Conservation (phyloP, 495 filamentous ascomycete genomes). For the Neurospora terricola region DNA sequence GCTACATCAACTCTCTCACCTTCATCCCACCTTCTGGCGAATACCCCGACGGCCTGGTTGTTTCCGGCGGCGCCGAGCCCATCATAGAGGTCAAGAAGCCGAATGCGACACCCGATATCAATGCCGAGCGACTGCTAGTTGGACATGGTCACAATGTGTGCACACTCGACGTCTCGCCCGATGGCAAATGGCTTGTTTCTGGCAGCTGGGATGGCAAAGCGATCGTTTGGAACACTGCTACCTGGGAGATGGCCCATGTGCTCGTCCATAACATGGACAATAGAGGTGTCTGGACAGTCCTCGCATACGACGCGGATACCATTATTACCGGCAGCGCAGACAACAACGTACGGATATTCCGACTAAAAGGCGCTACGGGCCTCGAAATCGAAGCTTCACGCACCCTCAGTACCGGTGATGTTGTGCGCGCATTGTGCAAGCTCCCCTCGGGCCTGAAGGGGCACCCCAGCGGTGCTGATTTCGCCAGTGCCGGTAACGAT, state of each 20-base stretch:
- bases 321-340: slow-evolving; percentile 92
- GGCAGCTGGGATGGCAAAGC: slow-evolving; percentile 92
- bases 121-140: slow-evolving; percentile 75
- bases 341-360: slow-evolving; percentile 74
- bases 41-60: slow-evolving; percentile 69
- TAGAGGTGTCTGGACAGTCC: slow-evolving; percentile 75
- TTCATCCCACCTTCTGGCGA: slow-evolving; percentile 60
- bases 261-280: slow-evolving; percentile 67
- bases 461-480: slow-evolving; percentile 71
- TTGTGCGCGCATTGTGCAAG: slow-evolving; percentile 78
- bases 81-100: slow-evolving; percentile 85
- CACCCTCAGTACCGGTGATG: slow-evolving; percentile 66
- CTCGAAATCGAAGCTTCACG: slow-evolving; percentile 67
- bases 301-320: slow-evolving; percentile 69
- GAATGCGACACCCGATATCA: slow-evolving; percentile 47
- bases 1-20: slow-evolving; percentile 77
- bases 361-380: slow-evolving; percentile 48
- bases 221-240: slow-evolving; percentile 63
- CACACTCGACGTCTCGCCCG: slow-evolving; percentile 64
- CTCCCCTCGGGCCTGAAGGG: slow-evolving; percentile 47
- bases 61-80: slow-evolving; percentile 80
- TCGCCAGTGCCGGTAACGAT: slow-evolving; percentile 85
- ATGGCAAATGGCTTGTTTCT: slow-evolving; percentile 66
- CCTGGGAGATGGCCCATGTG: slow-evolving; percentile 55
- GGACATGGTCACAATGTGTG: slow-evolving; percentile 86